phyloP scores from a whole-genome alignment of 306 rosid species.

The Cucurbita pepo region DNA sequence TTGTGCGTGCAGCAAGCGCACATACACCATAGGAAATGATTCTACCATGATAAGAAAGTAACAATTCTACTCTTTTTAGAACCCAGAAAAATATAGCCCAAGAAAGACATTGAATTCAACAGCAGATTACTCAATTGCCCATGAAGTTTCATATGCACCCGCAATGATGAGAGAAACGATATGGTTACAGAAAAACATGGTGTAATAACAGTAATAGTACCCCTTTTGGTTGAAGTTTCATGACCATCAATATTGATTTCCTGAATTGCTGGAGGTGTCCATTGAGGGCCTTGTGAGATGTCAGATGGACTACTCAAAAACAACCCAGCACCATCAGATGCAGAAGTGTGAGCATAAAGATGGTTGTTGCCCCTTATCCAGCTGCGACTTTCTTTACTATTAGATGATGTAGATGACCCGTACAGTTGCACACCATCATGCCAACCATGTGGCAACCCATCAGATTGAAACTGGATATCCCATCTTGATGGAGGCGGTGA shows the following conservation, averaged over 20 bases:
- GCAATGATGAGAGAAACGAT: not conserved
- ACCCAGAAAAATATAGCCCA: not conserved
- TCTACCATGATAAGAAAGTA: not conserved
- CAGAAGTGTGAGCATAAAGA: constrained; percentile 55
- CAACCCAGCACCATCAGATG: constrained; percentile 60
- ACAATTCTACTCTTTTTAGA: not conserved
- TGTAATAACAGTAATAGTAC: constrained; percentile 18
- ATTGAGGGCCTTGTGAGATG: constrained; percentile 64
- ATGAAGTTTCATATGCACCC: not conserved
- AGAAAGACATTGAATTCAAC: not conserved
- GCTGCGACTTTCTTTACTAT: constrained; percentile 47
- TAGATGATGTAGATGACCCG: constrained; percentile 57
- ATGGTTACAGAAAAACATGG: not conserved
- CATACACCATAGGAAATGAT: not conserved
- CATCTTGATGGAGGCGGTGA: constrained; percentile 66
- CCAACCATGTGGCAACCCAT: constrained; percentile 41
- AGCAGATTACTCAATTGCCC: not conserved
- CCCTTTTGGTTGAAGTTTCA: constrained; percentile 44
- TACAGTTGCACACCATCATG: constrained; percentile 36
- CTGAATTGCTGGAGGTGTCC: constrained; percentile 70
- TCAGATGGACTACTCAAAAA: constrained; percentile 65
- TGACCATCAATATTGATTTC: constrained; percentile 65
- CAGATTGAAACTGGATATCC: constrained; percentile 75
- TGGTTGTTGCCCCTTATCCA: constrained; percentile 70
- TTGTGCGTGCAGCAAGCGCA: not conserved